Base-by-base conservation (phyloP, 805 yeast species). In the Barnettozyma sp. region DNA sequence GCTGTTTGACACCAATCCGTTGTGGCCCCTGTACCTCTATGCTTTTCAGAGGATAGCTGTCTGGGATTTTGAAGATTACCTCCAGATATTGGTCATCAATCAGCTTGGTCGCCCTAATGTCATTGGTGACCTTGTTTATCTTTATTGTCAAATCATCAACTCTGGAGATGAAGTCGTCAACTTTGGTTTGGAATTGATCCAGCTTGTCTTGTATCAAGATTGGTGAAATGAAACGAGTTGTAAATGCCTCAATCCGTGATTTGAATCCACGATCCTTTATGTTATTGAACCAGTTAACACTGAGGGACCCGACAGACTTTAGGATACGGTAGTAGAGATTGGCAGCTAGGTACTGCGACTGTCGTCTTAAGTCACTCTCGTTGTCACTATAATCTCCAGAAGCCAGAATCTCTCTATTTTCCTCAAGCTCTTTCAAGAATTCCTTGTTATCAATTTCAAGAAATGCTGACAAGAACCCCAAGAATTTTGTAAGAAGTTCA, bases 11-110 rank as follows among this genome's bases (percentile, higher is more conserved):
- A 15, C 97, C 97, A 22, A 86, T 70, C 42, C 94, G 67, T 32
- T 75, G 67, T 0, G 86, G 74, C 4, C 96, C 97, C 30, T 73
- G 75, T 2, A 92, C 87, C 7, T 66, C 63, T 8, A 92, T 79
- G 44, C 74, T 79, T 2, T 76, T 71, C 27, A 90, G 69, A 8
- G 99, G 99, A 48, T 77, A 92, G 26, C 75, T 70, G 0, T 64
- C 50, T 0, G 97, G 97, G 7, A 90, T 60, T 29, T 68, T 68
- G 41, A 90, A 76, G 0, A 77, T 71, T 63, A 94, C 72, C 48
- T 84, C 95, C 70, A 88, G 68, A 18, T 73, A 74, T 50, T 87
- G 94, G 38, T 88, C 97, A 56, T 88, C 97, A 38, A 88, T 83
- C 30, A 76, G 64, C 55, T 83, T 87, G 1, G 70, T 62, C 1